These are phyloP conservation scores for Fusarium staphyleae DNA, from an alignment of 2,329 filamentous ascomycete species.

Conservation along the genomic window DNA sequence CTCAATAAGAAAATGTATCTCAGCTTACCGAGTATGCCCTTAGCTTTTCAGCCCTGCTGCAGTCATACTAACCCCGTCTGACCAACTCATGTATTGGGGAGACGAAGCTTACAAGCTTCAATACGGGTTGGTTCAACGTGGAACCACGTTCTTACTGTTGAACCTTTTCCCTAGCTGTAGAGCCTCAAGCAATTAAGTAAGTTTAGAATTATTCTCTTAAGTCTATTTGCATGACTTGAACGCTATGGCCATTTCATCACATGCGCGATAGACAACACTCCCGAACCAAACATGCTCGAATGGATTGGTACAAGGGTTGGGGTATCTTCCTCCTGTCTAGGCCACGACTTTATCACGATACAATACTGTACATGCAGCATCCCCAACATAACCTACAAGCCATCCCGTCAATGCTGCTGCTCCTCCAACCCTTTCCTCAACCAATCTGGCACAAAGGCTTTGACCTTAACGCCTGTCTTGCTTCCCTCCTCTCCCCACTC, in stretches of 20 bases:
- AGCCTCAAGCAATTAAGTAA: not conserved
- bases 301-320: conserved; percentile 1
- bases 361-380: conserved; percentile 26
- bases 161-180: not conserved
- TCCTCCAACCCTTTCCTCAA: conserved; percentile 53
- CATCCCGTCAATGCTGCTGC: conserved; percentile 28
- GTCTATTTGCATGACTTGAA: too few relatives aligned
- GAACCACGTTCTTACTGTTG: not conserved
- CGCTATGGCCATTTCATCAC: too few relatives aligned
- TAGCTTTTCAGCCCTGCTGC: conserved; percentile 1
- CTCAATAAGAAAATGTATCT: not conserved
- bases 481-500: conserved; percentile 56
- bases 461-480: conserved; percentile 60
- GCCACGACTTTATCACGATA: conserved; percentile 11
- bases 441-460: conserved; percentile 88
- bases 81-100: not conserved
- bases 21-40: not conserved
- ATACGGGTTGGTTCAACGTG: not conserved
- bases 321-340: conserved; percentile 17
- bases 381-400: not conserved
- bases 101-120: not conserved
- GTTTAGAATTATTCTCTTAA: too few relatives aligned
- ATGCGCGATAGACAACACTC: too few relatives aligned
- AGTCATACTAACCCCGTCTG: conserved; percentile 1
- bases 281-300: too few relatives aligned